Evolutionary conservation across 140 eudicot genomes (phyloP).

Genomic region (Oenanthe javanica): DNA sequence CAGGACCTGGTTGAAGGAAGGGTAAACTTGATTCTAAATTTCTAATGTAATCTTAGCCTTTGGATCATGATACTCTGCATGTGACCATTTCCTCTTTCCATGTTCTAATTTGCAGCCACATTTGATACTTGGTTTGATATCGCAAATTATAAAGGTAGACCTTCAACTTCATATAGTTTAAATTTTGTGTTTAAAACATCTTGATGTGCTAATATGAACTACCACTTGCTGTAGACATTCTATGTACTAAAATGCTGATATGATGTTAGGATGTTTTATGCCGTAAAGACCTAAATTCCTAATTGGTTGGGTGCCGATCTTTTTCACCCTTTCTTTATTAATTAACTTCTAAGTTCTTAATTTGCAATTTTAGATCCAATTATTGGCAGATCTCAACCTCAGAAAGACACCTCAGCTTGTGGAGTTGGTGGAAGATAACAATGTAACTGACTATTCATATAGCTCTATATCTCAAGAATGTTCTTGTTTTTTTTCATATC

Average conservation of each 20-base stretch:
- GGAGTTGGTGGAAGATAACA: slow-evolving; percentile 86
- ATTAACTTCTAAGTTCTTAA: not conserved
- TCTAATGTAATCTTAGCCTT: not conserved
- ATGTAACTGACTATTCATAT: slow-evolving; percentile 34
- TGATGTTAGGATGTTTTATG: not conserved
- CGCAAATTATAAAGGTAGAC: slow-evolving; percentile 15
- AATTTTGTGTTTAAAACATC: not conserved
- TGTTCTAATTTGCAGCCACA: slow-evolving; percentile 10
- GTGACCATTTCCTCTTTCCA: not conserved
- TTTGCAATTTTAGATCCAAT: slow-evolving; percentile 15
- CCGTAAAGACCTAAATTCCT: not conserved
- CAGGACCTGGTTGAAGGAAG: slow-evolving; percentile 24
- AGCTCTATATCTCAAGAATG: not conserved
- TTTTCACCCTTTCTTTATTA: not conserved
- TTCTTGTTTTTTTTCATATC: not conserved
- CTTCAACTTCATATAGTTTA: not conserved
- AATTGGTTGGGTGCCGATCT: too few species aligned
- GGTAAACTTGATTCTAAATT: slow-evolving; percentile 15
- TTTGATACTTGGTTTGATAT: slow-evolving; percentile 16
- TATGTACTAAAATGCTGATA: not conserved
- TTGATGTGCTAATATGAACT: not conserved
- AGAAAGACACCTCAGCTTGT: slow-evolving; percentile 35
- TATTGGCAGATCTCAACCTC: slow-evolving; percentile 22
- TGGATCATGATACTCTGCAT: not conserved
- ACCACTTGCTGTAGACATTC: not conserved